A percentile compares a stretch with the other conserved stretches of the same genome.
phyloP scores from a whole-genome alignment of 257 asterid species.

The Fraxinus cuspidata region DNA sequence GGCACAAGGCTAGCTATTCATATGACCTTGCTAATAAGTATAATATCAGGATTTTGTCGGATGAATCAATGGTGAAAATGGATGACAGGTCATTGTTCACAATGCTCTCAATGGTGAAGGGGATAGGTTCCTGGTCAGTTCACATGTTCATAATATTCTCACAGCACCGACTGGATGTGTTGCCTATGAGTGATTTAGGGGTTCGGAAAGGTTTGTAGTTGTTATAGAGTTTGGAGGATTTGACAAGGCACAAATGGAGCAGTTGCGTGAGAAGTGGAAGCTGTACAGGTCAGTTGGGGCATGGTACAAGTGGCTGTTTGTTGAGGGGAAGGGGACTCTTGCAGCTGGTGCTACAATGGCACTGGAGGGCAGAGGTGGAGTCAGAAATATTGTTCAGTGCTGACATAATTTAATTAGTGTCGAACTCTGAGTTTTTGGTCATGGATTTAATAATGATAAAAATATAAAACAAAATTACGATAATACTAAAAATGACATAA shows the following conservation, averaged over 20 bases:
- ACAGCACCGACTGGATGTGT: conserved; percentile 85
- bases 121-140: conserved; percentile 96
- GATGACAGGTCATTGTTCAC: conserved; percentile 85
- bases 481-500: too few species aligned
- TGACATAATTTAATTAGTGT: too few species aligned
- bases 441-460: too few species aligned
- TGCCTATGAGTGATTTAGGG: conserved; percentile 89
- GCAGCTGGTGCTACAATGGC: conserved; percentile 39
- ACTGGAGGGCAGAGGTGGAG: too few species aligned
- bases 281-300: conserved; percentile 94
- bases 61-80: conserved; percentile 78
- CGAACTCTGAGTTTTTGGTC: too few species aligned
- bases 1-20: conserved; percentile 81
- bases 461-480: too few species aligned
- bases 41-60: conserved; percentile 72
- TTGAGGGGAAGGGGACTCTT: conserved; percentile 67
- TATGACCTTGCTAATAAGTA: conserved; percentile 80
- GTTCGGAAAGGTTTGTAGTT: conserved; percentile 92
- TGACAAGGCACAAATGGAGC: conserved; percentile 89
- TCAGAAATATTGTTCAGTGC: too few species aligned
- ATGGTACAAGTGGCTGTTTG: conserved; percentile 93
- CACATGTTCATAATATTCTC: conserved; percentile 97
- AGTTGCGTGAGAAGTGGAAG: conserved; percentile 85
- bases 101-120: conserved; percentile 94
- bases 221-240: conserved; percentile 72